Base-by-base conservation (phyloP, 2,329 filamentous ascomycete genomes). In the Stachybotrys chartarum region DNA sequence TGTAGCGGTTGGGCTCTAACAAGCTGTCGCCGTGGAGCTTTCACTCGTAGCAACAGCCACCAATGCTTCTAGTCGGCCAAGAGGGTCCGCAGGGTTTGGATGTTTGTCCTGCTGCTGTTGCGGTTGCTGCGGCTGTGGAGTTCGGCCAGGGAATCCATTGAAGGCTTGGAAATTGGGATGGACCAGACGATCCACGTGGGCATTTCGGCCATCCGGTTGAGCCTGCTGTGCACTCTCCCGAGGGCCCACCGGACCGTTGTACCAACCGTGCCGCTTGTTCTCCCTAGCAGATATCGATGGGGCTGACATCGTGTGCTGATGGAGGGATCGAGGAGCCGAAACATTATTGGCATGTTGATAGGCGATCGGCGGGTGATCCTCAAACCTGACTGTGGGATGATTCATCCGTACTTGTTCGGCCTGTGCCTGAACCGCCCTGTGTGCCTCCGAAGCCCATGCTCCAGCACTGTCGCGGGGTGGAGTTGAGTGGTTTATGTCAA, bases 241-340 rank as follows among this genome's bases (percentile, higher is more conserved):
- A 14, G 73, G 71, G 3, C 69, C 64, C 1, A 71, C 65, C 0
- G 78, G 78, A 0, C 78, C 78, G 46, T 89, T 83, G 63, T 90
- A 90, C 87, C 87, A 91, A 1, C 80, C 88, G 57, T 86, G 84
- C 3, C 88, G 80, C 65, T 88, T 89, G 32, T 74, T 75, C 59
- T 83, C 84, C 8, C 83, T 78, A 4, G 81, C 83, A 10, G 78
- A 73, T 39, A 80, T 72, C 0, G 77, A 74, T 1, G 83, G 82
- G 1, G 82, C 82, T 5, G 82, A 85, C 72, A 83, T 77, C 16
- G 82, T 83, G 56, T 85, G 78, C 42, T 84, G 80, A 55, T 83
- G 80, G 24, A 73, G 67, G 47, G 67, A 63, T 48, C 68, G 67
- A 7, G 64, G 59, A 42, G 63, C 60, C 48, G 64, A 65, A 60